These are phyloP conservation scores for Acanthamoeba triangularis DNA, from an alignment of 208 protist species.

Conservation along the genomic window DNA sequence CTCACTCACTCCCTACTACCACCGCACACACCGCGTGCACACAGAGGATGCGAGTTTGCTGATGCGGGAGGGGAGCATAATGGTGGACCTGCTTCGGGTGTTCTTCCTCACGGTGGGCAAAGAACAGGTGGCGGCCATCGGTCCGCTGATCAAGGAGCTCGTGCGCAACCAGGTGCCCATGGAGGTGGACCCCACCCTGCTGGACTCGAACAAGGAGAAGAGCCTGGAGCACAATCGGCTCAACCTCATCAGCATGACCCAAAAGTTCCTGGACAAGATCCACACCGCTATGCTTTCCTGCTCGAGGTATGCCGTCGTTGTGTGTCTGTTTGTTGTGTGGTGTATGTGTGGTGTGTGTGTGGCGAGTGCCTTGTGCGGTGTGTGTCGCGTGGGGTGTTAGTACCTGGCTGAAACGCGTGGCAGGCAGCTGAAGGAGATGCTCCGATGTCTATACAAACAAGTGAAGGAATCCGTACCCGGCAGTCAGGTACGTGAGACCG, in stretches of 20 bases:
- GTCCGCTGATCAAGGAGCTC: conserved; percentile 15
- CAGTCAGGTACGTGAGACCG: not conserved
- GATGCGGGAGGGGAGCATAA: conserved; percentile 60
- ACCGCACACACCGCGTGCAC: too few relatives aligned
- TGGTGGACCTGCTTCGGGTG: conserved; percentile 43
- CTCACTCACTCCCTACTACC: too few relatives aligned
- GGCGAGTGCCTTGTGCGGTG: too few relatives aligned
- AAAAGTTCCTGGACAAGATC: conserved; percentile 44
- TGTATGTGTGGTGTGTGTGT: not conserved
- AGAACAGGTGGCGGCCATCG: conserved; percentile 5
- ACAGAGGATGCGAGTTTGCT: conserved; percentile 44
- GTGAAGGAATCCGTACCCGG: conserved; percentile 5
- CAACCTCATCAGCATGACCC: conserved; percentile 24
- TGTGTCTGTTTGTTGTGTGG: too few relatives aligned
- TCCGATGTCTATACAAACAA: conserved; percentile 16
- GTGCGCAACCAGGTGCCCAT: not conserved
- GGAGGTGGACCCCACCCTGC: conserved; percentile 1
- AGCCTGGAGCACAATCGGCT: conserved; percentile 22
- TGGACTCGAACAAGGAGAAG: not conserved
- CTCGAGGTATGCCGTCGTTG: not conserved
- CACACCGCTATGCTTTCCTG: conserved; percentile 7
- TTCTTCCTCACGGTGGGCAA: conserved; percentile 47
- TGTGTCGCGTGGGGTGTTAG: too few relatives aligned
- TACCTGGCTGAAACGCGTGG: not conserved
- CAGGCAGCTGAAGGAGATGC: not conserved